These are phyloP conservation scores for Arthrobotrys conoides DNA, from an alignment of 2,329 filamentous ascomycete genomes.

Conservation along the genomic window DNA sequence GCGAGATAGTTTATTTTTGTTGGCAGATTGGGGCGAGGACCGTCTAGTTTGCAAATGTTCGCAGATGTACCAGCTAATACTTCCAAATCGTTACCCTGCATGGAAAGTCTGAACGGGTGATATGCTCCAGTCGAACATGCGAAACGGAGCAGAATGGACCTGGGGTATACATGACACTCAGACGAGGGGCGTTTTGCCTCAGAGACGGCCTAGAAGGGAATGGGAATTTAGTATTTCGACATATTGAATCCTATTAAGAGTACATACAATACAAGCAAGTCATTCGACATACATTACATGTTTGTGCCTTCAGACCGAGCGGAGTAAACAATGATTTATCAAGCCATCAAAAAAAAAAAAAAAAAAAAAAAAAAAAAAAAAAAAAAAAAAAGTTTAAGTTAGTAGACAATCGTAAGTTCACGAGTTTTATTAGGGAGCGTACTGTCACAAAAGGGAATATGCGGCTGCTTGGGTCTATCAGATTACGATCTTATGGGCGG, in stretches of 20 bases:
- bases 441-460: conserved; percentile 37
- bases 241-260: conserved; percentile 20
- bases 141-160: conserved; percentile 31
- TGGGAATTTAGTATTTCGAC: conserved; percentile 37
- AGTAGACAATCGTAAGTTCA: background rate
- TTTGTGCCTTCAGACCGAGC: conserved; percentile 22
- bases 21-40: conserved; percentile 38
- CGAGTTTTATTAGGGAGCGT: conserved; percentile 38
- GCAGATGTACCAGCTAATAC: conserved; percentile 14
- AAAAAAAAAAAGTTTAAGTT: too few species aligned
- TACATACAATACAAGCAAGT: conserved; percentile 28
- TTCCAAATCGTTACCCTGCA: conserved; percentile 51
- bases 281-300: background rate
- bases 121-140: conserved; percentile 14
- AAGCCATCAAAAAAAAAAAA: conserved; percentile 15
- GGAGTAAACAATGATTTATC: background rate
- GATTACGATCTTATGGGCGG: conserved; percentile 48
- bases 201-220: conserved; percentile 36
- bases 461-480: conserved; percentile 37
- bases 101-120: conserved; percentile 48
- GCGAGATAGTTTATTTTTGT: conserved; percentile 61
- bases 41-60: conserved; percentile 12
- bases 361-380: too few species aligned
- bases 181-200: conserved; percentile 45
- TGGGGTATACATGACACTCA: conserved; percentile 48